Conservation (phyloP, 2,329 filamentous ascomycete genomes). For the Colletotrichum orbiculare region DNA sequence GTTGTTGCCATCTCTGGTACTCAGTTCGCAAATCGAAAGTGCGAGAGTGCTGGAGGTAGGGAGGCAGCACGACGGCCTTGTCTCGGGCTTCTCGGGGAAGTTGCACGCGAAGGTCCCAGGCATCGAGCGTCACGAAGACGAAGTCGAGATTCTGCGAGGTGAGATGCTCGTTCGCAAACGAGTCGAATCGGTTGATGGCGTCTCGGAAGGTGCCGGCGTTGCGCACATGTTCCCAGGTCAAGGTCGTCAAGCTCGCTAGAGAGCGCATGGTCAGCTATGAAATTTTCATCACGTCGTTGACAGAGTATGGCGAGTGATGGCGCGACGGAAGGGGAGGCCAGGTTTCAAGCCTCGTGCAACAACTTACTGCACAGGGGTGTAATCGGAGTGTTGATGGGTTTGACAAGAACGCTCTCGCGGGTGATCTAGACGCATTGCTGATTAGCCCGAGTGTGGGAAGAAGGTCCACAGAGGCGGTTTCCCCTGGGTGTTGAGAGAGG, state of each 20-base stretch:
- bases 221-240: constrained; percentile 99
- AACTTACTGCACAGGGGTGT: constrained; percentile 98
- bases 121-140: constrained; percentile 97
- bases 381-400: constrained; percentile 98
- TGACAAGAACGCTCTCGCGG: constrained; percentile 95
- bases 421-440: constrained; percentile 72
- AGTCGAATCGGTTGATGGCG: constrained; percentile 93
- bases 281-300: constrained; percentile 41
- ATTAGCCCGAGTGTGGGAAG: constrained; percentile 33
- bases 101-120: constrained; percentile 98
- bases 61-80: constrained; percentile 95
- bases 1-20: constrained; percentile 98
- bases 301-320: constrained; percentile 33
- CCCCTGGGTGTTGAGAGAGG: not conserved
- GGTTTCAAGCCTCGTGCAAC: constrained; percentile 37
- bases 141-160: constrained; percentile 94
- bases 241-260: constrained; percentile 91
- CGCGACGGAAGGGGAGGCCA: constrained; percentile 23
- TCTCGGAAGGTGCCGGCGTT: constrained; percentile 97
- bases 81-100: constrained; percentile 96
- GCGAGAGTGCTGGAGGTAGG: constrained; percentile 96
- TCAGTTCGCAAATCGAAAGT: constrained; percentile 97
- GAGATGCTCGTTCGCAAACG: constrained; percentile 92
- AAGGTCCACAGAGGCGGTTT: constrained; percentile 7
- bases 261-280: constrained; percentile 37